Evolutionary conservation across 306 rosid species (phyloP), one percentile per base, ranked within the genome.

Genomic region (Cicer judaicum): DNA sequence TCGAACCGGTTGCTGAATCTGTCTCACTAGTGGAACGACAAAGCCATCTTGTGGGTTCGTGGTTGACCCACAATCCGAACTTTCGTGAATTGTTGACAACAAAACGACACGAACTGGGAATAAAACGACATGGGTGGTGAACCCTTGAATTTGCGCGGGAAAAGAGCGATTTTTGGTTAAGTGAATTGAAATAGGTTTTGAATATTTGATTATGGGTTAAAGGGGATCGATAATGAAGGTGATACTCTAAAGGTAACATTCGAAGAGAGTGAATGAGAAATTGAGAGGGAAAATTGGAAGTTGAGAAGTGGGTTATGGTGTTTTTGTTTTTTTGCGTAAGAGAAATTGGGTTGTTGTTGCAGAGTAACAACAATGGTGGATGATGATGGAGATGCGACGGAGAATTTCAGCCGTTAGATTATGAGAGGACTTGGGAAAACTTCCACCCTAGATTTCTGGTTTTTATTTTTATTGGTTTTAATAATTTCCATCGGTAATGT

Each of bases 201-300:
- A 9, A 34, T 24, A 24, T 54, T 61, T 78, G 44, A 24, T 59
- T 75, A 60, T 87, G 80, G 61, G 87, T 71, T 55, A 87, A 21
- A 2, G 93, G 90, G 42, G 84, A 85, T 55, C 87, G 73, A 78
- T 84, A 70, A n/a, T 70, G 77, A 68, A 48, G n/a, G 40, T 41
- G 82, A 63, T 70, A 77, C 50, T 93, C 98, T 40, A 91, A 73
- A 63, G 92, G 73, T 70, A 85, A 70, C 98, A 93, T 93, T 67
- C 46, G 83, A 70, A 64, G 75, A 5, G 62, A 73, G 39, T 61
- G 47, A 59, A 18, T 14, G 48, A 61, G 57, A 70, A 75, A 74
- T 52, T 70, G 53, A 60, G 73, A 53, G 10, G 21, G 66, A 72
- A 73, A 59, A 38, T 76, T n/a, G 80, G 66, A 84, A 64, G 40